Evolutionary conservation across 805 yeast species (phyloP), one percentile per base, ranked within the genome.

Genomic region (Ogataea pini): DNA sequence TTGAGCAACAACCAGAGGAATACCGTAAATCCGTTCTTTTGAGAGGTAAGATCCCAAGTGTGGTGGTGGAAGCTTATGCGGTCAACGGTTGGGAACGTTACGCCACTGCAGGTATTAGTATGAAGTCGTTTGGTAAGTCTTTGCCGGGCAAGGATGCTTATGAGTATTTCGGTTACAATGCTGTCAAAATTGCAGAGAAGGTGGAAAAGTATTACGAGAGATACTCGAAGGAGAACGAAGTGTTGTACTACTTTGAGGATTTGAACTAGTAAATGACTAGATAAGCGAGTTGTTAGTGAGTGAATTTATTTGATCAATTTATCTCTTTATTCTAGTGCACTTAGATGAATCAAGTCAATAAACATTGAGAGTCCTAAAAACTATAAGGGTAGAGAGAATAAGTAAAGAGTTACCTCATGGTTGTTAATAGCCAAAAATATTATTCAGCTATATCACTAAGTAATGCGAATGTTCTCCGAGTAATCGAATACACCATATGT

Each of bases 21-120:
- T 94, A 94, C 79, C 77, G 75, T 72, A 78, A 88, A 65, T 76
- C 88, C 46, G 91, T 94, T 50, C 79, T 94, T 72, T 97, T 97
- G 44, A 57, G 47, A 69, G 95, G 91, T 67, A 92, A 94, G 64
- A 82, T 87, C 48, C 98, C 98, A 70, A 82, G 89, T 65, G 61
- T 94, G 70, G 86, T 96, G 47, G 87, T 92, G 56, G 99, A 94
- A 81, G 98, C 90, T 41, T 78, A 89, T 82, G 72, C 96, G 49
- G 82, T 96, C 43, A 76, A 78, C 63, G 97, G 97, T 47, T 94
- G 99, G 99, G 79, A 84, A 63, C 86, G 85, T 73, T 94, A 90
- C 77, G 82, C 97, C 51, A 98, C 94, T 75, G 96, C 89, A 77
- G 96, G 90, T 71, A 88, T 92, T 65, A 97, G 97, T 72, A 79